Evolutionary conservation across 371 early-diverging fungal species (phyloP), one percentile per base, ranked within the genome.

Genomic region (Lichtheimia hyalospora): DNA sequence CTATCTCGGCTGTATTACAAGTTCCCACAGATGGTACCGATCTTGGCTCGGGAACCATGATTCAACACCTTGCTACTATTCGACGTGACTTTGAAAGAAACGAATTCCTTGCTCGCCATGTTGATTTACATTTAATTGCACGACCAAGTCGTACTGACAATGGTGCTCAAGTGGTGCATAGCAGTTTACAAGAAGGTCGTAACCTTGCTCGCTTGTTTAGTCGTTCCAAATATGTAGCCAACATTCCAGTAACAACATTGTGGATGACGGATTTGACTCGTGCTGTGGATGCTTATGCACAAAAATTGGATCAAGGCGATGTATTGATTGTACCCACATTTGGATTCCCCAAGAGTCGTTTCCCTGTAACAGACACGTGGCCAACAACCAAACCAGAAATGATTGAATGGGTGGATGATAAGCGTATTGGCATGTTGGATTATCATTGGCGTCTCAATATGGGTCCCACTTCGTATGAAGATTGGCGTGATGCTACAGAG

Each of bases 181-280:
- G 63, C 3, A 57, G 69, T 15, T 62, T 62, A 15, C 76, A 76
- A 55, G 64, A 67, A 12, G 76, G 77, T 15, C 71, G 82, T 12
- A 84, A 84, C 54, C 14, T 84, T 23, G 82, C 82, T n/a, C 73
- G 85, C n/a, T 69, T 85, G 25, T 85, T 85, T 52, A 77, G 81
- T 57, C 76, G 83, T 16, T 70, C 82, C 12, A 75, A 80, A 15
- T 79, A 68, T 61, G 69, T 83, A 2, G 68, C 77, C 16, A 60
- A 75, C 27, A 50, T 82, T 28, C 83, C 81, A 4, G 67, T 71
- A 7, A 61, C 69, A 2, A 61, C 62, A 0, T 20, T 70, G 7
- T 66, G 69, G 63, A 48, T 72, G 54, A 62, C 73, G 7, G 54
- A 69, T 46, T 23, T 72, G 6, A 42, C 50, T 1, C 44, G 52